phyloP scores from a whole-genome alignment of 208 protist genomes.

The Kentomonas sorsogonicus region DNA sequence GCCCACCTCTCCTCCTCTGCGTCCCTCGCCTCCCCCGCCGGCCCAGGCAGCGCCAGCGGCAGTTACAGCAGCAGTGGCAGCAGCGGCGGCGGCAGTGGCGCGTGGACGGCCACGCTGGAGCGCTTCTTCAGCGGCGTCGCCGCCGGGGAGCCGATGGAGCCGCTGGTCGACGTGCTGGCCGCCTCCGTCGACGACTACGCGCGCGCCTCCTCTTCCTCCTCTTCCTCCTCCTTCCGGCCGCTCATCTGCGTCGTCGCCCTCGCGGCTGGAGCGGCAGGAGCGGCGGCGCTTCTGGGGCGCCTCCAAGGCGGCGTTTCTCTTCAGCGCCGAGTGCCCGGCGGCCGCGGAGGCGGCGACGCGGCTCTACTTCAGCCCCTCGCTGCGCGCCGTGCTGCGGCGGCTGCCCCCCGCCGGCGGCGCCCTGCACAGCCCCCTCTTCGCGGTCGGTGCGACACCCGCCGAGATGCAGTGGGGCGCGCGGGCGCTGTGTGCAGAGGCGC shows the following conservation, averaged over 20 bases:
- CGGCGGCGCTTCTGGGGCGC: conserved; percentile 6
- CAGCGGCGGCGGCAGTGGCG: too few relatives aligned
- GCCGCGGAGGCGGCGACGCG: conserved; percentile 49
- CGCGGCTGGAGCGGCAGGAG: too few relatives aligned
- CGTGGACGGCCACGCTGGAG: conserved; percentile 4
- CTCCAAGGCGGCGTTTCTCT: conserved; percentile 40
- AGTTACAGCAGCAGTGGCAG: too few relatives aligned
- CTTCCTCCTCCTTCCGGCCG: background rate
- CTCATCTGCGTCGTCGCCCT: background rate
- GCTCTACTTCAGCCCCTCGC: conserved; percentile 34
- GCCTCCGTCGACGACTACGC: conserved; percentile 8
- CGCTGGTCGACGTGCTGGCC: conserved; percentile 26
- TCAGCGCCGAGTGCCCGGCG: conserved; percentile 47
- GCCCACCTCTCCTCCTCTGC: background rate
- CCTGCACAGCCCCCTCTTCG: too few relatives aligned
- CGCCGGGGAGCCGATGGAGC: conserved; percentile 30
- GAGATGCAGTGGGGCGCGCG: too few relatives aligned
- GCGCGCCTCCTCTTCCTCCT: background rate
- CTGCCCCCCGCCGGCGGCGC: too few relatives aligned
- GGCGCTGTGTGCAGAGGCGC: too few relatives aligned
- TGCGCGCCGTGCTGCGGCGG: conserved; percentile 10
- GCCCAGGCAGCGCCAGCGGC: background rate
- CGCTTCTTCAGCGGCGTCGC: conserved; percentile 34
- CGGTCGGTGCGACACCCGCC: too few relatives aligned
- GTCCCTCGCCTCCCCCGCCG: background rate